Evolutionary conservation across 768 basidiomycete genomes (phyloP).

Genomic region (Ramaria rubella): DNA sequence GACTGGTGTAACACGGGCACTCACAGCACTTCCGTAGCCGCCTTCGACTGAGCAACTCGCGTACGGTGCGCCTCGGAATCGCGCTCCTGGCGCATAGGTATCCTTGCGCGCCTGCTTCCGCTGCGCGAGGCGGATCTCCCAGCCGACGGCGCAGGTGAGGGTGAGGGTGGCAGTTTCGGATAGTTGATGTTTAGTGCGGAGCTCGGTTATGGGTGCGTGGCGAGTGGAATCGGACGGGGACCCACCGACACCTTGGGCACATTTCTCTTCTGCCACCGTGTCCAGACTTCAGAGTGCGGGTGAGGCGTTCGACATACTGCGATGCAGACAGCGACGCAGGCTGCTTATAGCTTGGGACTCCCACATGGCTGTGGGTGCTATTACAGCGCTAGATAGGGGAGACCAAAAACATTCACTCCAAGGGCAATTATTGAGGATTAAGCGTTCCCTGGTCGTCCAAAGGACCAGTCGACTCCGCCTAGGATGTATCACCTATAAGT

Average conservation of each 20-base stretch:
- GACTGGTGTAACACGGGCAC: not conserved
- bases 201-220: conserved; percentile 64
- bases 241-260: no score
- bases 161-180: conserved; percentile 64
- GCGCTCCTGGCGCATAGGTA: conserved; percentile 47
- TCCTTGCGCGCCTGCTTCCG: conserved; percentile 77
- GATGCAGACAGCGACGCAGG: conserved; percentile 10
- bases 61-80: conserved; percentile 64
- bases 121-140: conserved; percentile 57
- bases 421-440: no score
- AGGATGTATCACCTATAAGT: no score
- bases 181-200: conserved; percentile 64
- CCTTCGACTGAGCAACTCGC: conserved; percentile 58
- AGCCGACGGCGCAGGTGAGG: conserved; percentile 62
- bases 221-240: not conserved
- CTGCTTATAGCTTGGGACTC: no score
- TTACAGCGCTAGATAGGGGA: no score
- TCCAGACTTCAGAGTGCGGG: conserved; percentile 31
- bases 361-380: no score
- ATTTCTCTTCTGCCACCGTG: conserved; percentile 40
- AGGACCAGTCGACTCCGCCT: no score
- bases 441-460: no score
- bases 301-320: conserved; percentile 22
- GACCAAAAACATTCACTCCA: no score
- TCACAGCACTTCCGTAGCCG: conserved; percentile 55